Base-by-base conservation (phyloP, 176 grass and related monocot genomes). In the Musa itinerans region DNA sequence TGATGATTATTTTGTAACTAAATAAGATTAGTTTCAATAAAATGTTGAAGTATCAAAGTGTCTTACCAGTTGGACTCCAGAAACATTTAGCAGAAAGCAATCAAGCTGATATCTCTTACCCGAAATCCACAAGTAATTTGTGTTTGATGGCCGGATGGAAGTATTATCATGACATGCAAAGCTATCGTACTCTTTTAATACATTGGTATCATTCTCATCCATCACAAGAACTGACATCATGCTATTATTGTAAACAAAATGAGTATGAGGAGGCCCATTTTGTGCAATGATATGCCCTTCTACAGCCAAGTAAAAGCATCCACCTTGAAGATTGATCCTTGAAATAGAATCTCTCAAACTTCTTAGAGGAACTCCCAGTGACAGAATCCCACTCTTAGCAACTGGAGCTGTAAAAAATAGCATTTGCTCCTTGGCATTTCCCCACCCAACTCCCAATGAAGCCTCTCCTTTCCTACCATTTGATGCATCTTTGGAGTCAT, bases 361-460 rank as follows among this genome's bases (percentile, higher is more conserved):
- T 59, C 20, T 63, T 20, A 12, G 15, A 20, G 16, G 8, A 20
- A 62, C 23, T 76, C 74, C 74, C 11, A 75, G 27, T 22, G 56
- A 63, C 21, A 76, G 2, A 24, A 62, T 25, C 50, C 74, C 55
- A n/a, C 29, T 13, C 9, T 62, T 49, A 2, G 26, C 27, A n/a
- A 63, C 54, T 0, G 74, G 55, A 34, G 74, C 56, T 12, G 74
- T 49, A 2, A 63, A 76, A 62, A 76, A 20, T 27, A 76, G 22
- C 25, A 62, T 76, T 43, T 34, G 74, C 59, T 63, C 55, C 21
- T 62, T 48, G 1, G 25, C 14, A 20, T 63, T 62, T 59, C 17
- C 19, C 16, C 24, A 76, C 49, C 55, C 74, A 76, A 76, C 29
- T 62, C 56, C 74, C 19, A 15, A 62, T n/a, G 73, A 75, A 75